phyloP scores from a whole-genome alignment of 441 rosid genomes.

The Jatropha podagrica region DNA sequence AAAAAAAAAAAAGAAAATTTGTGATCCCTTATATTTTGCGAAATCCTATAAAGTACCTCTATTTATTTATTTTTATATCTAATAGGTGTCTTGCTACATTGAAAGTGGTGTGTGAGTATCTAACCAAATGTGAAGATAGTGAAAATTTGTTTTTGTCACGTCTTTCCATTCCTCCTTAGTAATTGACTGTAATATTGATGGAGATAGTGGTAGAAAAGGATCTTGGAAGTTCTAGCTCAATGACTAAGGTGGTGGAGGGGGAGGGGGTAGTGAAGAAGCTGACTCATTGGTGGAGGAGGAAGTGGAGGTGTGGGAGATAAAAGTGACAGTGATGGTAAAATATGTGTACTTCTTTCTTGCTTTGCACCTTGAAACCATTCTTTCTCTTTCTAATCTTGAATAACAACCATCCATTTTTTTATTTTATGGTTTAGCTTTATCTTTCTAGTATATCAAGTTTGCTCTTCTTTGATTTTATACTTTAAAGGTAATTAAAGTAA shows the following conservation, averaged over 20 bases:
- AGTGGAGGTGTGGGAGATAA: slow-evolving; percentile 39
- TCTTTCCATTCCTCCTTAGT: slow-evolving; percentile 85
- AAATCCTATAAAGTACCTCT: too few species aligned
- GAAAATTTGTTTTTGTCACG: slow-evolving; percentile 7
- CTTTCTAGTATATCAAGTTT: neutral
- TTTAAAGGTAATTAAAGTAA: neutral
- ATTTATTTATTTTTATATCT: too few species aligned
- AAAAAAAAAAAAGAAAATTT: too few species aligned
- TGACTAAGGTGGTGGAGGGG: slow-evolving; percentile 56
- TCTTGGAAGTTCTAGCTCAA: slow-evolving; percentile 96
- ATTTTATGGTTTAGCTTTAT: neutral
- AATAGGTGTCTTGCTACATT: too few species aligned
- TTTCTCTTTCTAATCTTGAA: slow-evolving; percentile 76
- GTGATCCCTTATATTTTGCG: too few species aligned
- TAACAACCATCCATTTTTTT: slow-evolving; percentile 77
- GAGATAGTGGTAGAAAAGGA: slow-evolving; percentile 60
- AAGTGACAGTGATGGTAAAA: slow-evolving; percentile 30
- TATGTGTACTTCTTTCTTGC: slow-evolving; percentile 79
- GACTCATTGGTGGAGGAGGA: slow-evolving; percentile 59
- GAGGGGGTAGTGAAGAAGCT: slow-evolving; percentile 38
- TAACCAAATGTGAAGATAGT: too few species aligned
- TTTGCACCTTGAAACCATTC: slow-evolving; percentile 81
- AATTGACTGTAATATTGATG: slow-evolving; percentile 37
- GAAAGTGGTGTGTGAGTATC: too few species aligned
- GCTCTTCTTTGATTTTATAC: slow-evolving; percentile 12